phyloP scores from a whole-genome alignment of 257 asterid genomes.

The Ilex asprella region DNA sequence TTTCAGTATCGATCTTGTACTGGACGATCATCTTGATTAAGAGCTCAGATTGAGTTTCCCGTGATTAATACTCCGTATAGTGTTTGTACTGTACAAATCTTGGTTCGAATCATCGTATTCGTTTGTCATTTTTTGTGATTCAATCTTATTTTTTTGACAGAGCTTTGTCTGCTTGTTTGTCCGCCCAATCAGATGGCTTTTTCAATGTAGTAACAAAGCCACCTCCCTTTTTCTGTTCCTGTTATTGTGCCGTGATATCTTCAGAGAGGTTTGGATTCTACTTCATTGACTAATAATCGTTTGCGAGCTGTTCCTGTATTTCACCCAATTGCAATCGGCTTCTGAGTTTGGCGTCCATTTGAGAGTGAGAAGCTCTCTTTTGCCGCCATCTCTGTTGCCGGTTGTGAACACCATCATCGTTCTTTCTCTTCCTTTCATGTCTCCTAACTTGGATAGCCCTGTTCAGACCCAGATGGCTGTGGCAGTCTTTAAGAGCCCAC shows the following conservation, averaged over 20 bases:
- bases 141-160: conserved; percentile 20
- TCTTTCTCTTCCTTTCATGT: conserved; percentile 47
- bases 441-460: conserved; percentile 79
- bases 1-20: no score
- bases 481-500: conserved; percentile 67
- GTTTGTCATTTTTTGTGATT: background rate
- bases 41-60: background rate
- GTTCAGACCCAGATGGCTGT: conserved; percentile 97
- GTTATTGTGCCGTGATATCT: conserved; percentile 9
- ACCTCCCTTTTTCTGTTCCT: conserved; percentile 21
- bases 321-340: conserved; percentile 34
- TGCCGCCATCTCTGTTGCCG: conserved; percentile 50
- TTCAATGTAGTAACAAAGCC: conserved; percentile 29
- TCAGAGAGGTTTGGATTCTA: conserved; percentile 17
- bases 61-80: no score
- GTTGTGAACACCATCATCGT: conserved; percentile 31
- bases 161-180: conserved; percentile 21
- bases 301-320: conserved; percentile 15
- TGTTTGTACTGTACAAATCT: background rate
- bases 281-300: conserved; percentile 43
- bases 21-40: background rate
- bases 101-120: background rate
- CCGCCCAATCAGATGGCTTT: conserved; percentile 43
- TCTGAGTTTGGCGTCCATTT: conserved; percentile 43
- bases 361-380: conserved; percentile 50